phyloP scores from a whole-genome alignment of 176 grass and related monocot species.

The Oryza glaberrima region DNA sequence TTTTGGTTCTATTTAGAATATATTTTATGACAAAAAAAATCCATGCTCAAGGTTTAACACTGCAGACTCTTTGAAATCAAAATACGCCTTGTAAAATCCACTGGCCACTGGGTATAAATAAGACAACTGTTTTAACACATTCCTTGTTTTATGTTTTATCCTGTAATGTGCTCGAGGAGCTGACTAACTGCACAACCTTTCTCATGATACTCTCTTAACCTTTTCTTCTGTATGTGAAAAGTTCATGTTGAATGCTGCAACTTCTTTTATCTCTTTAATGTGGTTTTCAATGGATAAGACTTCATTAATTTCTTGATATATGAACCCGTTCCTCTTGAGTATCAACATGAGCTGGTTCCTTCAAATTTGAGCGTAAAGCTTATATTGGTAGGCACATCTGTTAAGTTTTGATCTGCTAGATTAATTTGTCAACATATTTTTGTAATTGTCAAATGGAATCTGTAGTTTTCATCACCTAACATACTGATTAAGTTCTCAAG shows the following conservation, averaged over 20 bases:
- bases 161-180: neutral
- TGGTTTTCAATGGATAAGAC: slow-evolving; percentile 27
- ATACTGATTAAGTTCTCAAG: neutral
- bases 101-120: neutral
- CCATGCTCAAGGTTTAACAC: neutral
- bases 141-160: neutral
- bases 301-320: slow-evolving; percentile 1
- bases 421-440: slow-evolving; percentile 10
- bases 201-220: neutral
- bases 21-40: neutral
- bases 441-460: neutral
- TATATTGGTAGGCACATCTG: neutral
- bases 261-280: neutral
- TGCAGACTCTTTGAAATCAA: neutral
- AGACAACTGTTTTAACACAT: slow-evolving; percentile 3
- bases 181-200: neutral
- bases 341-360: neutral
- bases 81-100: neutral
- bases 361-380: slow-evolving; percentile 2
- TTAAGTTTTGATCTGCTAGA: neutral
- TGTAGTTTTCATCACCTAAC: neutral
- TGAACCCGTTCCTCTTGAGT: neutral
- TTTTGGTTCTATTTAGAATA: neutral
- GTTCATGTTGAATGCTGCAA: slow-evolving; percentile 14
- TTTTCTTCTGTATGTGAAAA: slow-evolving; percentile 31